Evolutionary conservation across 2,329 filamentous ascomycete species (phyloP).

Genomic region (Venturia oleaginea): DNA sequence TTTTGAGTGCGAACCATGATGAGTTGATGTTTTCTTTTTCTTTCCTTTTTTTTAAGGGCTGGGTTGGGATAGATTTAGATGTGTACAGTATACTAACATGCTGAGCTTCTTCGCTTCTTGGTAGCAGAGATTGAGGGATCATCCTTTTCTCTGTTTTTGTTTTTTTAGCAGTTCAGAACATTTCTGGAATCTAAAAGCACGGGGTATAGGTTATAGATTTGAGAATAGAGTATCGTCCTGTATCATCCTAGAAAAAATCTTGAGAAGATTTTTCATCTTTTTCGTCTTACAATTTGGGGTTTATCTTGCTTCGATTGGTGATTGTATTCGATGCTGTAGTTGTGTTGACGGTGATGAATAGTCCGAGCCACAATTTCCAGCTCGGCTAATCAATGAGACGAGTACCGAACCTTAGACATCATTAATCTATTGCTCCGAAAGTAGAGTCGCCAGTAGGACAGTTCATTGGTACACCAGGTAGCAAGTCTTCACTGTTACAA

Average conservation of each 20-base stretch:
- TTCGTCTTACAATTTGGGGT: too few species aligned
- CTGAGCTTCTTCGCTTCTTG: not conserved
- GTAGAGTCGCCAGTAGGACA: constrained; percentile 15
- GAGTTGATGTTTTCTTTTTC: too few species aligned
- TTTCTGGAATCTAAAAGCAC: too few species aligned
- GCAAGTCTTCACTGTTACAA: not conserved
- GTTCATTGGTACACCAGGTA: not conserved
- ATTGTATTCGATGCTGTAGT: not conserved
- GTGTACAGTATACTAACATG: not conserved
- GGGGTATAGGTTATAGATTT: too few species aligned
- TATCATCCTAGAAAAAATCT: too few species aligned
- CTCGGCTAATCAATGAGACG: not conserved
- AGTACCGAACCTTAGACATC: not conserved
- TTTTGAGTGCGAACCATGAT: not conserved
- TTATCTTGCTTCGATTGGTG: not conserved
- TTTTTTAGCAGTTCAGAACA: too few species aligned
- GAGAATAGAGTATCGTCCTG: too few species aligned
- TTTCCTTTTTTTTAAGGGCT: too few species aligned
- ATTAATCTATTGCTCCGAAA: not conserved
- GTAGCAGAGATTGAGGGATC: too few species aligned
- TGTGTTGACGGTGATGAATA: not conserved
- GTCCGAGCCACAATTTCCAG: not conserved
- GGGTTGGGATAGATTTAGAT: too few species aligned
- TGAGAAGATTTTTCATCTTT: too few species aligned
- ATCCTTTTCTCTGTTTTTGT: too few species aligned